A percentile compares a stretch with the other conserved stretches of the same genome.
These are phyloP conservation scores for Trametes villosa DNA, from an alignment of 768 basidiomycete species.

Conservation along the genomic window DNA sequence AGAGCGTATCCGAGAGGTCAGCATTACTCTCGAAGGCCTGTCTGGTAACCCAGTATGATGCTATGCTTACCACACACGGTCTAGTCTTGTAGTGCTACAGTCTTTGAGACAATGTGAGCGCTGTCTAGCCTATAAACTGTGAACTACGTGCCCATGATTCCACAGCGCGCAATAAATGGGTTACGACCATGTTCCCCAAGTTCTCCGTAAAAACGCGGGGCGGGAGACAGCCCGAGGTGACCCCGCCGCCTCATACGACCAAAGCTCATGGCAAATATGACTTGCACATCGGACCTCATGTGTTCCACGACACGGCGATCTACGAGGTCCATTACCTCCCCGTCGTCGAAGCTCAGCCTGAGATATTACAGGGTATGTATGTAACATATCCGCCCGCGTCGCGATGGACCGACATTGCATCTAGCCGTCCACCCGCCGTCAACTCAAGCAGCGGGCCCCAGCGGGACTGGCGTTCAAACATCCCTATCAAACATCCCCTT, in stretches of 20 bases:
- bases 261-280: constrained; percentile 69
- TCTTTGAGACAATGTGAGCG: constrained; percentile 72
- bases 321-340: constrained; percentile 74
- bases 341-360: neutral
- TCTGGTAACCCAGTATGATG: neutral
- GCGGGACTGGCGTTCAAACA: constrained; percentile 36
- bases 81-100: constrained; percentile 63
- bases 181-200: constrained; percentile 65
- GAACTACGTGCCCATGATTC: neutral
- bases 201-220: constrained; percentile 70
- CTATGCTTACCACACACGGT: constrained; percentile 8
- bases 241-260: constrained; percentile 68
- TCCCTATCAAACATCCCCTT: constrained; percentile 50
- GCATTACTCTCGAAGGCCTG: neutral
- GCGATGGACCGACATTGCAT: neutral
- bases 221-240: constrained; percentile 54
- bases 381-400: neutral
- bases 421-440: neutral
- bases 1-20: constrained; percentile 65
- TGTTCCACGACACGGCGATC: constrained; percentile 66
- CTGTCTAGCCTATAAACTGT: neutral
- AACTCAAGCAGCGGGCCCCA: constrained; percentile 33
- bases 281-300: constrained; percentile 76
- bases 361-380: neutral
- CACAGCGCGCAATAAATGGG: constrained; percentile 73